Evolutionary conservation across 371 early-diverging fungal species (phyloP), one percentile per base, ranked within the genome.

Genomic region (Cokeromyces recurvatus): DNA sequence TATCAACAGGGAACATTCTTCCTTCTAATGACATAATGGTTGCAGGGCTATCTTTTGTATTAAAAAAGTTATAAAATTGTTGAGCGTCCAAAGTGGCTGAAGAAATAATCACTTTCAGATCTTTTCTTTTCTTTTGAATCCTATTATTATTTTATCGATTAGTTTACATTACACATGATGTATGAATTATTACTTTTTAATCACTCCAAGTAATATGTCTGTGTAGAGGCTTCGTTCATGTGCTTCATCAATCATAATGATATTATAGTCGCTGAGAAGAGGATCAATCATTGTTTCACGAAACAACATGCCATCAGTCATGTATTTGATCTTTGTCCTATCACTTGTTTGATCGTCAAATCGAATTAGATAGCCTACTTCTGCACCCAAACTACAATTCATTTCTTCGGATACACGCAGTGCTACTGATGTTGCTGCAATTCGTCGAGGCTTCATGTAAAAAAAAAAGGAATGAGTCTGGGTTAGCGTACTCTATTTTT

Each of bases 341-440:
- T 73, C 64, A 16, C 51, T 59, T n/a, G 71, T 68, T 41, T 74
- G 77, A 32, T 77, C 78, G 22, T 93, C 97, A 55, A 90, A 94
- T 50, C 90, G 76, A 42, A 96, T 72, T 14, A 68, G 53, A 51
- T 81, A 80, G n/a, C 73, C 77, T 17, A 82, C 80, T 53, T 71
- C 36, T 2, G 37, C 32, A 25, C 96, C 94, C n/a, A 95, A 54
- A 12, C 81, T 61, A 53, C 84, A 85, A 14, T 87, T 89, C 42
- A 90, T 84, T 63, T 95, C 96, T 38, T 92, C 91, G 2, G 92
- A 89, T 1, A 99, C 97, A 41, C 97, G 85, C 49, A 91, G 89
- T 11, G 97, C 94, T n/a, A 99, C 95, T 11, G 90, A 86, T 56
- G 91, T 93, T 34, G 99, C 96, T 10, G 99, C 97, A 27, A 98